Evolutionary conservation across 2,329 filamentous ascomycete genomes (phyloP), one percentile per base, ranked within the genome.

Genomic region (Fusarium sublunatum): DNA sequence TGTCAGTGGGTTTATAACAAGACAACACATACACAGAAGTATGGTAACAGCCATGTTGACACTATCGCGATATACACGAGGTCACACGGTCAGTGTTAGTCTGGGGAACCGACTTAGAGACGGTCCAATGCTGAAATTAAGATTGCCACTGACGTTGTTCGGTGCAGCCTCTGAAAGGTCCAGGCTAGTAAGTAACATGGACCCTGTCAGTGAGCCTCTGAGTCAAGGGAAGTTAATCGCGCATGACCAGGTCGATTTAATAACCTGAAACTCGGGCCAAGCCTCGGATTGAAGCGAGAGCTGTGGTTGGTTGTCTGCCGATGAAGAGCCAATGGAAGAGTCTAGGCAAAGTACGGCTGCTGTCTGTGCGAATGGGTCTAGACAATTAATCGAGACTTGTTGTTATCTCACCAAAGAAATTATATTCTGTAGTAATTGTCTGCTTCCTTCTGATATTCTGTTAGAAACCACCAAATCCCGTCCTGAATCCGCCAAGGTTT

Each of bases 231-330:
- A 42, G 58, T 47, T 39, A 49, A 65, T 58, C 38, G 48, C 62
- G 58, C 62, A 66, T 63, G 41, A 46, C 58, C 48, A 42, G 39
- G 61, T 45, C 49, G 39, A 50, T 54, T 49, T 52, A 63, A 62
- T 54, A 65, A 65, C 61, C 61, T 65, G 62, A 65, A 65, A 65
- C 62, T 41, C 44, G 36, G 41, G 43, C 49, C 49, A 50, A 61
- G 57, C 57, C 50, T 42, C 9, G 15, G 24, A 34, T 39, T 28
- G 52, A 39, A 34, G 5, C 40, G 45, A 48, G 38, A 34, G 46
- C 28, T 28, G 32, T 55, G 47, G 34, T 60, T 22, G 42, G 47
- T 41, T 48, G 47, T 40, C 19, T 38, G 36, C n/a, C n/a, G n/a
- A n/a, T n/a, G n/a, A n/a, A n/a, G n/a, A n/a, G 22, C 32, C 52